A percentile compares a stretch with the other conserved stretches of the same genome.
Conservation (phyloP, 2,329 filamentous ascomycete genomes). For the Aureobasidium sp. region DNA sequence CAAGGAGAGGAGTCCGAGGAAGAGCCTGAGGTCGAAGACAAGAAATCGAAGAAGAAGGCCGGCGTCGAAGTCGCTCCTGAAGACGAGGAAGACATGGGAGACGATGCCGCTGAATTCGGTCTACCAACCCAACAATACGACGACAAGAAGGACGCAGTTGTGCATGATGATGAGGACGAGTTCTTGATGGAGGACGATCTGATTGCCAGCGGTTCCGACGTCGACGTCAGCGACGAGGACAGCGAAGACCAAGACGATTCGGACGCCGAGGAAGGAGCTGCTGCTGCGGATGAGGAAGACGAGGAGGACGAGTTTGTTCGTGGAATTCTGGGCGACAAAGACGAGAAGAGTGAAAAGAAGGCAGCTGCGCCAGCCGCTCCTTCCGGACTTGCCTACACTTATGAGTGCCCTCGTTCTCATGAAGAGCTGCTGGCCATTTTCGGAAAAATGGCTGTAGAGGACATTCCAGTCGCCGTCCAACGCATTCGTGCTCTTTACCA, state of each 20-base stretch:
- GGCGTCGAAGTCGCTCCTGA: constrained; percentile 29
- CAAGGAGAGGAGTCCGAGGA: constrained; percentile 68
- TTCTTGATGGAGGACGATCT: constrained; percentile 86
- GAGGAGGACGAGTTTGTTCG: constrained; percentile 41
- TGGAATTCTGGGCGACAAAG: constrained; percentile 29
- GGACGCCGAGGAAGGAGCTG: constrained; percentile 25
- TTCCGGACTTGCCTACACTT: constrained; percentile 64
- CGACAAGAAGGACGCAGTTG: constrained; percentile 39
- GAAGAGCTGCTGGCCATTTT: constrained; percentile 61
- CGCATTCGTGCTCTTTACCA: constrained; percentile 89
- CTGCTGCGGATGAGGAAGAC: constrained; percentile 24
- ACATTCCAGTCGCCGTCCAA: constrained; percentile 72
- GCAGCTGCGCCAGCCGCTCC: constrained; percentile 30
- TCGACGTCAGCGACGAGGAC: constrained; percentile 23
- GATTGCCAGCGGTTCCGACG: constrained; percentile 65
- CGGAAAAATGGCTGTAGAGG: constrained; percentile 48
- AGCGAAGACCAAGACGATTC: constrained; percentile 28
- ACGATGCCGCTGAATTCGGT: constrained; percentile 55
- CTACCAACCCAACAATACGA: constrained; percentile 48
- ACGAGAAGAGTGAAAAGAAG: constrained; percentile 17
- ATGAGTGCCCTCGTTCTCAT: constrained; percentile 72
- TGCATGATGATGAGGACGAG: constrained; percentile 88
- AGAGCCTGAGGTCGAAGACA: constrained; percentile 40
- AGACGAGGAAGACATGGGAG: constrained; percentile 32
- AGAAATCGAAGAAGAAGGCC: constrained; percentile 55